Conservation (phyloP, 148 eudicot species). For the Rhododendron ovatum region DNA sequence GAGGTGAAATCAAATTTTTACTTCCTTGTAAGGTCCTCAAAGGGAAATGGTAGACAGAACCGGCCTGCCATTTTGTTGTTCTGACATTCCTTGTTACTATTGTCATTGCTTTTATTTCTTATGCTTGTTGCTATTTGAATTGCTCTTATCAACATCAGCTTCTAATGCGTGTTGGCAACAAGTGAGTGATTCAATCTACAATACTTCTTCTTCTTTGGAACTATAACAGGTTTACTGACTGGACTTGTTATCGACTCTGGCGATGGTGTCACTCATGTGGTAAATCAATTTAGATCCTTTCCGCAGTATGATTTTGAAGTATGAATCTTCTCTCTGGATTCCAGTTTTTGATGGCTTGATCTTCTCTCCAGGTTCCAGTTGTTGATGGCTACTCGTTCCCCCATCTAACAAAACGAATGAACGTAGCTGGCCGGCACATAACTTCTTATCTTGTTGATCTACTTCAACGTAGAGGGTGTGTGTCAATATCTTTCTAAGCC, state of each 20-base stretch:
- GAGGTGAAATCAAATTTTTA: background rate
- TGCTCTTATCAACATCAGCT: background rate
- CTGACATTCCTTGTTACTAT: background rate
- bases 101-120: background rate
- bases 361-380: conserved; percentile 78
- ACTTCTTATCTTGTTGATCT: conserved; percentile 95
- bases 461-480: conserved; percentile 93
- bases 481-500: conserved; percentile 19
- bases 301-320: conserved; percentile 5
- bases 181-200: background rate
- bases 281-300: conserved; percentile 24
- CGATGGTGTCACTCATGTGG: conserved; percentile 99
- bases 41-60: background rate
- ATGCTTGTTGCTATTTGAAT: background rate
- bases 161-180: background rate
- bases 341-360: conserved; percentile 67
- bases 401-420: conserved; percentile 98
- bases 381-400: conserved; percentile 99
- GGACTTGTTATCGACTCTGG: conserved; percentile 98
- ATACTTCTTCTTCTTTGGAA: background rate
- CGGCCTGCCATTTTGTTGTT: background rate
- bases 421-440: conserved; percentile 95
- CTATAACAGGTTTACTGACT: conserved; percentile 71
- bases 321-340: conserved; percentile 36
- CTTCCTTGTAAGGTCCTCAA: background rate